Base-by-base conservation (phyloP, 768 basidiomycete species). In the Suillus spraguei region DNA sequence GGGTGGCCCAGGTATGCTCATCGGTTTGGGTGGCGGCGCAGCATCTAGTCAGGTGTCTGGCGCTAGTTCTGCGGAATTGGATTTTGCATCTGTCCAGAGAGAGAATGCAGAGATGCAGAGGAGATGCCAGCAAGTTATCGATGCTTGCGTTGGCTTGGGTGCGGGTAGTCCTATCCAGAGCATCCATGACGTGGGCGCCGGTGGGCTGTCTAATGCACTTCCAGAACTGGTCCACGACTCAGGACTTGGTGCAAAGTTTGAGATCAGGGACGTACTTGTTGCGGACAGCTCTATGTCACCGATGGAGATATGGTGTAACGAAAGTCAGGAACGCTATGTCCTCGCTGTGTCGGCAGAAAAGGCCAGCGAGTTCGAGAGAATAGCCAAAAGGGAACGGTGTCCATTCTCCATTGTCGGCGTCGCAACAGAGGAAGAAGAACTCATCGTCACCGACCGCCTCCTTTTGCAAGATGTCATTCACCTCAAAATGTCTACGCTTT, bases 231-330 rank as follows among this genome's bases (percentile, higher is more conserved):
- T 99, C 2, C 97, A 99, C 72, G 97, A 99, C 76, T 92, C 95
- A 2, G 85, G 83, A n/a, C 82, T 97, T 6, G 97, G 97, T 9
- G 97, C 94, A 1, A 81, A 73, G 5, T 95, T 99, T 71, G 97
- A 99, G 79, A 96, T 99, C 68, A 82, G 97, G 24, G 92, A 98
- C 69, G 89, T 99, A 8, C 83, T 94, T 32, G 88, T 97, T 46
- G 97, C 94, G 35, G 97, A 99, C 74, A 82, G 85, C 28, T 90
- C 91, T 44, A 94, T 99, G 93, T 95, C 94, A 5, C 97, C 97
- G 0, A 98, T 99, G 97, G 97, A 99, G 78, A 98, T 99, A 58
- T 99, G 97, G 97, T 99, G 97, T 74, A 99, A 99, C 77, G 97
- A 99, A 78, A 91, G 89, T 67, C 97, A 99, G 79, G 97, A 99